Conservation (phyloP, 1,284 basidiomycete species). For the Apiotrichum domesticum region DNA sequence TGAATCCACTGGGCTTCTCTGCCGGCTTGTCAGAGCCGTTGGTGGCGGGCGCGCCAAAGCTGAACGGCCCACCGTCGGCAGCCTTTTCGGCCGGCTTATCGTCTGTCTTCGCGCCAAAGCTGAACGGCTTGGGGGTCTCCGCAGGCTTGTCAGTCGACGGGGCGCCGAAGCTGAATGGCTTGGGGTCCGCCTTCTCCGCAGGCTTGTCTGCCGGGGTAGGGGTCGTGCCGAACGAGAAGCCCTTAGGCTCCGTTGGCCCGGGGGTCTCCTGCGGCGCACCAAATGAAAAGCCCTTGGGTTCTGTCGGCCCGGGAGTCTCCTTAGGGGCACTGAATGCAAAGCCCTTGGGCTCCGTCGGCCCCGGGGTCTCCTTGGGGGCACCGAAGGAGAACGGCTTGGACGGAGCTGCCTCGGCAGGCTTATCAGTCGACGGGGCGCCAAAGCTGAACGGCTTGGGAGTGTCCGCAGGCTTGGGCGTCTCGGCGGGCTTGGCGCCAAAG, state of each 20-base stretch:
- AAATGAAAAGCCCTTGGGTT: constrained; percentile 19
- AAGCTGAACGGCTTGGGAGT: constrained; percentile 15
- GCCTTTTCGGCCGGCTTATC: constrained; percentile 10
- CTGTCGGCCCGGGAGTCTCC: constrained; percentile 7
- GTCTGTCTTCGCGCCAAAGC: constrained; percentile 1
- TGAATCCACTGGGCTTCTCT: background rate
- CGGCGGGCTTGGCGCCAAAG: background rate
- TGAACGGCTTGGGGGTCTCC: constrained; percentile 18
- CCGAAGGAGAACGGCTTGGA: constrained; percentile 4
- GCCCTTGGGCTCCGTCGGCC: too few species aligned
- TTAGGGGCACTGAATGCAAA: constrained; percentile 2
- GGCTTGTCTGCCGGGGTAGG: constrained; percentile 6
- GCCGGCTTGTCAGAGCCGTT: constrained; percentile 3
- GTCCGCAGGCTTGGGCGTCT: constrained; percentile 6
- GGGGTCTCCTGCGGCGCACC: constrained; percentile 1
- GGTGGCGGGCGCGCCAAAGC: constrained; percentile 6
- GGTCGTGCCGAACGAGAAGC: constrained; percentile 14
- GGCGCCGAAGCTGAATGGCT: constrained; percentile 17
- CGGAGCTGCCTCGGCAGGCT: constrained; percentile 12
- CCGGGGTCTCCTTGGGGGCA: background rate
- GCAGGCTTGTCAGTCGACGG: constrained; percentile 13
- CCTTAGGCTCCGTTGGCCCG: background rate
- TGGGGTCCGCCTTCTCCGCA: constrained; percentile 5
- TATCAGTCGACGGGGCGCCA: constrained; percentile 5
- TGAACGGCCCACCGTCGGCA: constrained; percentile 16